phyloP scores from a whole-genome alignment of 2,329 filamentous ascomycete genomes.

The Pseudogymnoascus sp. region DNA sequence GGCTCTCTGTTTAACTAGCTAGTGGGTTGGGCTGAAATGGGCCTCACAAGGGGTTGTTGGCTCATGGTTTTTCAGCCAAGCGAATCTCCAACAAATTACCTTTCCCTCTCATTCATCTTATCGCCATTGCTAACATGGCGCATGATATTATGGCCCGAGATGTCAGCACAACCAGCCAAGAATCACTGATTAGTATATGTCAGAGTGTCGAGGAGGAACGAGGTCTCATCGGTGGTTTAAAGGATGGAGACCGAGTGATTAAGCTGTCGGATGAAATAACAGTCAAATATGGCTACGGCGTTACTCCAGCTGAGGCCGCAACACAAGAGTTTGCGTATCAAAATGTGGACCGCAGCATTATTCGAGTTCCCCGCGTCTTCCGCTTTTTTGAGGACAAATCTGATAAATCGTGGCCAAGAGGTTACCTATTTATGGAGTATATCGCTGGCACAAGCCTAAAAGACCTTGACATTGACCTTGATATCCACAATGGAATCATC shows the following conservation, averaged over 20 bases:
- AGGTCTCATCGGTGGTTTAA: slow-evolving; percentile 1
- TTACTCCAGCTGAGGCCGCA: slow-evolving; percentile 16
- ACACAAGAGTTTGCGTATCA: slow-evolving; percentile 18
- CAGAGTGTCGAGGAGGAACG: slow-evolving; percentile 10
- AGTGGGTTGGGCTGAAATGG: too few species aligned
- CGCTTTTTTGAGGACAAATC: slow-evolving; percentile 15
- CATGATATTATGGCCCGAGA: neutral
- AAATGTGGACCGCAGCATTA: slow-evolving; percentile 16
- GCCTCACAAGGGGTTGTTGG: too few species aligned
- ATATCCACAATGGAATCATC: slow-evolving; percentile 11
- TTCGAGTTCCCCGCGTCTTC: slow-evolving; percentile 19
- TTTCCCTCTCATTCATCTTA: too few species aligned
- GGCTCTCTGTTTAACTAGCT: neutral
- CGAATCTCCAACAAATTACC: too few species aligned
- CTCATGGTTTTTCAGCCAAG: too few species aligned
- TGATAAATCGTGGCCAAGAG: neutral
- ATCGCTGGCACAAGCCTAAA: slow-evolving; percentile 17
- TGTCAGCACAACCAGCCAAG: slow-evolving; percentile 11
- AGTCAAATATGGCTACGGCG: slow-evolving; percentile 18
- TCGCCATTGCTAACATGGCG: too few species aligned
- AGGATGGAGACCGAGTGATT: slow-evolving; percentile 13
- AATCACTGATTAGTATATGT: slow-evolving; percentile 12
- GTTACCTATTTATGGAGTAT: slow-evolving; percentile 24
- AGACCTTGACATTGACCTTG: slow-evolving; percentile 12
- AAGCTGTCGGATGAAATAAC: slow-evolving; percentile 12